Conservation (phyloP, 208 protist genomes). For the Leishmania tarentolae region DNA sequence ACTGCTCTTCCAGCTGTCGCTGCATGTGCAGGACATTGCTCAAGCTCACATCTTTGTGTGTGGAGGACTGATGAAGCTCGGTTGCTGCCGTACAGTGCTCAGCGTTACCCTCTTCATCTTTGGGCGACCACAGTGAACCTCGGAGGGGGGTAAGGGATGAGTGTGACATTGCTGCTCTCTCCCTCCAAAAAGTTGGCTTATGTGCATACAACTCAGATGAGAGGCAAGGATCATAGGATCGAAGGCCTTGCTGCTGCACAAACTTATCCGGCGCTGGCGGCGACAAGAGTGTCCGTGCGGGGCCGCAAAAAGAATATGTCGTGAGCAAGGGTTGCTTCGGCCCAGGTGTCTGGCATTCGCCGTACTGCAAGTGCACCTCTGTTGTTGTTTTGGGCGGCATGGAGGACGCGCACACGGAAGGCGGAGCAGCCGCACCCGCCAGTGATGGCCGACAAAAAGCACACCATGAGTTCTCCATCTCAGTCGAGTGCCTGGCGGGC, state of each 20-base stretch:
- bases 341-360: background rate
- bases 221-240: background rate
- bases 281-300: constrained; percentile 5
- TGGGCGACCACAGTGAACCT: constrained; percentile 12
- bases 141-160: constrained; percentile 8
- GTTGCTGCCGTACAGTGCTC: background rate
- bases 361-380: background rate
- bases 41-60: background rate
- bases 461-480: background rate
- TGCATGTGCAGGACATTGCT: constrained; percentile 25
- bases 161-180: background rate
- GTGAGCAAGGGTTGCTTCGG: background rate
- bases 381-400: background rate
- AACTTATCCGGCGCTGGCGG: background rate
- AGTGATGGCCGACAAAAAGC: constrained; percentile 1
- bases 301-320: background rate
- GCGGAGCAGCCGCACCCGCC: background rate
- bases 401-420: background rate
- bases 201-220: background rate
- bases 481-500: background rate
- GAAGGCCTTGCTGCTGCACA: background rate
- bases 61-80: background rate
- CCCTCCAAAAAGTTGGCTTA: background rate
- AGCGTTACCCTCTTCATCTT: constrained; percentile 1
- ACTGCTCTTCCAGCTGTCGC: constrained; percentile 18